A percentile compares a stretch with the other conserved stretches of the same genome.
phyloP scores from a whole-genome alignment of 176 grass and related monocot species.

The Juncus effusus region DNA sequence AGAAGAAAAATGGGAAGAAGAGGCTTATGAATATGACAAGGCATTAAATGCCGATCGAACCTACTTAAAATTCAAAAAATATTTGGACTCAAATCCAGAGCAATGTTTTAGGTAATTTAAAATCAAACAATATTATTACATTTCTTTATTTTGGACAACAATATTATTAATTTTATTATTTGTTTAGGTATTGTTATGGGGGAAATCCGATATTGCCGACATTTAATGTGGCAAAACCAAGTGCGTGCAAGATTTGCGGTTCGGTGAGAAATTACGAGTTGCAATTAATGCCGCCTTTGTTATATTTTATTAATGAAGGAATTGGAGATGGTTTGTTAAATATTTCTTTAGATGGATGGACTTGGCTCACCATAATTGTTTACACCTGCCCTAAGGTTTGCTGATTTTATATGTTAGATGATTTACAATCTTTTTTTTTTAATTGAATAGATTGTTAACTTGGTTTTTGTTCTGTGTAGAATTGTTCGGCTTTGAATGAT shows the following conservation, averaged over 20 bases:
- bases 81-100: slow-evolving; percentile 69
- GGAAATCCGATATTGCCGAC: slow-evolving; percentile 48
- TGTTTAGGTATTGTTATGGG: slow-evolving; percentile 66
- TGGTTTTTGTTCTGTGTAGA: slow-evolving; percentile 40
- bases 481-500: slow-evolving; percentile 36
- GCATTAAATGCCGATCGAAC: slow-evolving; percentile 72
- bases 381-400: slow-evolving; percentile 69
- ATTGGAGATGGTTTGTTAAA: slow-evolving; percentile 33
- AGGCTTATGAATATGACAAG: slow-evolving; percentile 83
- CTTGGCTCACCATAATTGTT: slow-evolving; percentile 77
- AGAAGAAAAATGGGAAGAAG: slow-evolving; percentile 81
- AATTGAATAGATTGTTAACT: neutral
- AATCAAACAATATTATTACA: slow-evolving; percentile 7
- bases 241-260: slow-evolving; percentile 56
- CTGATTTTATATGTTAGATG: neutral
- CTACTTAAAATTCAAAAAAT: slow-evolving; percentile 96
- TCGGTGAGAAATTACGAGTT: slow-evolving; percentile 53
- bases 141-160: slow-evolving; percentile 12
- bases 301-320: slow-evolving; percentile 82
- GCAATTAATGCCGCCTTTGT: slow-evolving; percentile 86
- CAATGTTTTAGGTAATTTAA: slow-evolving; percentile 80
- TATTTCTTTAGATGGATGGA: slow-evolving; percentile 66
- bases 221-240: slow-evolving; percentile 34
- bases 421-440: neutral
- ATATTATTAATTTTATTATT: slow-evolving; percentile 9